Evolutionary conservation across 2,329 filamentous ascomycete species (phyloP), one percentile per base, ranked within the genome.

Genomic region (Penicillium hordei): DNA sequence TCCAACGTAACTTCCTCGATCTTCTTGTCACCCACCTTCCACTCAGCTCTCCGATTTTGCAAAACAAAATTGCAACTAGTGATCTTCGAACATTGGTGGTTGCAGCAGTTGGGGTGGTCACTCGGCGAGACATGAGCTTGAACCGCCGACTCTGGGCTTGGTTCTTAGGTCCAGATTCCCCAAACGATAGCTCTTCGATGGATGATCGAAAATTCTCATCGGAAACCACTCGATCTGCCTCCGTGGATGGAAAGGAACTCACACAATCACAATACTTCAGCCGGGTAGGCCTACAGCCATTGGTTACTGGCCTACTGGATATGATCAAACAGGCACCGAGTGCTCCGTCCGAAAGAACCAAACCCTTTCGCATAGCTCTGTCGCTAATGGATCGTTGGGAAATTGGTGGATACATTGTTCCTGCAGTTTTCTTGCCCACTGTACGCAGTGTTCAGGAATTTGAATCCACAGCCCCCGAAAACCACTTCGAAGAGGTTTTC

Each of bases 331-430:
- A 81, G 19, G 76, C 80, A 42, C 78, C 79, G 43, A 72, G 68
- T 5, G 79, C 80, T 54, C 83, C 89, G 1, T 74, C 83, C 0
- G 91, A 95, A 68, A 83, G 87, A 71, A 91, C 92, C 21, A 87
- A 87, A 39, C 93, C 94, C 0, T 97, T 96, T 70, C 87, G 93
- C 56, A 91, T 97, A 61, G 95, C 92, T 68, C 82, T 97, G 2
- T 97, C 95, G 17, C 80, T 99, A 52, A 97, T 99, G 94, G 94
- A 99, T 75, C 87, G 93, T 58, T 97, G 92, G 93, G 94, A 99
- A 72, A 93, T 99, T 63, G 94, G 94, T 31, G 91, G 91, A 1
- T 81, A 93, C 19, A 87, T 99, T 46, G 89, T 97, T 1, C 90
- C 93, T 0, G 88, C 91, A 60, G 85, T 97, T 15, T 97, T 99